Percentiles rank a stretch among this genome's conserved stretches.
Conservation (phyloP, 2,329 filamentous ascomycete genomes). For the Aspergillus novoparasiticus region DNA sequence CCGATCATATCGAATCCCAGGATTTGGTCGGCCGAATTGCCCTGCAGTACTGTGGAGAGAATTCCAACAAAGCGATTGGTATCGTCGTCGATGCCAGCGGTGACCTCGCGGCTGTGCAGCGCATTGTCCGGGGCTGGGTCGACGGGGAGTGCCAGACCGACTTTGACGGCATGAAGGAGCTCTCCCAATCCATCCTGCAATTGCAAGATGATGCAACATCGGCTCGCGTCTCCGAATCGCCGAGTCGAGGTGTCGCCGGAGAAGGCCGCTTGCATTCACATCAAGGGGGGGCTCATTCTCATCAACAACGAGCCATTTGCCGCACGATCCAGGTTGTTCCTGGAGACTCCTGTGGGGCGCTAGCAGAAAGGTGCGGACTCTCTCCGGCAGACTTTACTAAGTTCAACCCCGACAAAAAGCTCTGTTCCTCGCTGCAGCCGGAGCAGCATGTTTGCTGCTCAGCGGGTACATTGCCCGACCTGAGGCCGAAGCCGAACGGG, state of each 20-base stretch:
- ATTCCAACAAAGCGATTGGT: slow-evolving; percentile 5
- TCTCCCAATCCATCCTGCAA: neutral
- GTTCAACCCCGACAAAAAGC: neutral
- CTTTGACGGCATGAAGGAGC: slow-evolving; percentile 3
- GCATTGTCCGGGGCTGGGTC: slow-evolving; percentile 6
- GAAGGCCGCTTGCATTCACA: neutral
- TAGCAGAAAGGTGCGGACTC: slow-evolving; percentile 46
- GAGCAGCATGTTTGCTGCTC: neutral
- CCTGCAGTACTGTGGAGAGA: neutral
- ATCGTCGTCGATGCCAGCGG: slow-evolving; percentile 1
- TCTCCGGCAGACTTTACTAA: slow-evolving; percentile 13
- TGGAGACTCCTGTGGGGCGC: slow-evolving; percentile 41
- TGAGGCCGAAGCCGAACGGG: neutral
- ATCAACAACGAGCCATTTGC: neutral
- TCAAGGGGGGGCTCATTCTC: neutral
- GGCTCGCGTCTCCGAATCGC: neutral
- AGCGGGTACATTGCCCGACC: neutral
- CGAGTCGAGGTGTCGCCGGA: neutral
- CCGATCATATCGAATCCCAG: neutral
- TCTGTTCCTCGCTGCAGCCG: neutral
- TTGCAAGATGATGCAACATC: neutral
- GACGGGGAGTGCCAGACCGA: slow-evolving; percentile 2
- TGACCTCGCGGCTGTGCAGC: slow-evolving; percentile 1
- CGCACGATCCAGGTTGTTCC: neutral
- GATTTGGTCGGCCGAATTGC: neutral